phyloP scores from a whole-genome alignment of 1,139 yeast species.

The Blastobotrys raffinosifermentans region DNA sequence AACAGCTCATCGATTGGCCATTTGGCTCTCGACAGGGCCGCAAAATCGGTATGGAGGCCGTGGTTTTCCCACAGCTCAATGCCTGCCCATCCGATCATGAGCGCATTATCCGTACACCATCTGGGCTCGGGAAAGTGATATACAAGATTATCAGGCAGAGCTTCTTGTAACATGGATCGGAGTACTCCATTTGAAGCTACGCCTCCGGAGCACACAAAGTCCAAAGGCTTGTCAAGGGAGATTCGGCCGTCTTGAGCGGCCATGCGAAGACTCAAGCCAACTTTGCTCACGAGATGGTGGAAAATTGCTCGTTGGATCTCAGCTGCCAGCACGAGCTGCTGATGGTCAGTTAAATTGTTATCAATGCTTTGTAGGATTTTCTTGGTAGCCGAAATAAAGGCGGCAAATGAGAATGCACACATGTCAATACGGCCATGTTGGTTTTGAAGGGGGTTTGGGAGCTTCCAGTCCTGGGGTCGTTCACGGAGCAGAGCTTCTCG shows the following conservation, averaged over 20 bases:
- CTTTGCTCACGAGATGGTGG: slow-evolving; percentile 62
- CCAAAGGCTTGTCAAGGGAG: slow-evolving; percentile 41
- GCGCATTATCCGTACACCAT: slow-evolving; percentile 90
- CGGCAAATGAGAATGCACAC: slow-evolving; percentile 68
- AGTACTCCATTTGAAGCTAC: slow-evolving; percentile 73
- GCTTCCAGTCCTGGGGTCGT: slow-evolving; percentile 22
- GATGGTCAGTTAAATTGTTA: slow-evolving; percentile 5
- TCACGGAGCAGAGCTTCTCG: slow-evolving; percentile 16
- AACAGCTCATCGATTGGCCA: slow-evolving; percentile 51
- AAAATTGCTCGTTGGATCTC: slow-evolving; percentile 59
- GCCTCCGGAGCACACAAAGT: slow-evolving; percentile 87
- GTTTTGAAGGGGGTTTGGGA: slow-evolving; percentile 52
- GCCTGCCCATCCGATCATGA: slow-evolving; percentile 98
- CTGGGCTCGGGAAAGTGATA: slow-evolving; percentile 63
- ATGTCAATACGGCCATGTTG: slow-evolving; percentile 41
- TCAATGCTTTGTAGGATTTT: neutral
- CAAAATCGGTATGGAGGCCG: slow-evolving; percentile 43
- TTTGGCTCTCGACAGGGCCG: slow-evolving; percentile 55
- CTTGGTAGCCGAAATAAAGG: slow-evolving; percentile 55
- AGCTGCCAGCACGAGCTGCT: slow-evolving; percentile 17
- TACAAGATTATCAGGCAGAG: slow-evolving; percentile 29
- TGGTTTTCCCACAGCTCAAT: slow-evolving; percentile 64
- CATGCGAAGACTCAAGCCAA: slow-evolving; percentile 45
- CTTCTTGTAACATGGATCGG: slow-evolving; percentile 43
- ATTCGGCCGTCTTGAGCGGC: slow-evolving; percentile 7